Evolutionary conservation across 495 filamentous ascomycete genomes (phyloP), one percentile per base, ranked within the genome.

Genomic region (Astrothelium macrocarpum): DNA sequence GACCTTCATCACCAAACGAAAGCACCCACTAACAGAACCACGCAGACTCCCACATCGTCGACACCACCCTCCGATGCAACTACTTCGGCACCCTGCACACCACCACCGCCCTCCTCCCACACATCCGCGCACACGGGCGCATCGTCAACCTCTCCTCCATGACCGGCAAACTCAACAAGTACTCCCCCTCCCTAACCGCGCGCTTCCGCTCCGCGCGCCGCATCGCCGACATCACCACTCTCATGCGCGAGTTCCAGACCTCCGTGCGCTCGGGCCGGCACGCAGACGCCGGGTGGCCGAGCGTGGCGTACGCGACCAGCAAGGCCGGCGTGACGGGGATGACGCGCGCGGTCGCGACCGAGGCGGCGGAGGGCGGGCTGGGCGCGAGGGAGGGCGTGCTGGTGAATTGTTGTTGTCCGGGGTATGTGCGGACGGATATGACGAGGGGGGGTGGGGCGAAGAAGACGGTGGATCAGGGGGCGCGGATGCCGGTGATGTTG

Each of bases 381-480:
- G 25, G 49, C 7, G 65, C 61, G 65, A 68, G 66, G 59, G 71
- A 69, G 3, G 70, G 67, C 9, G 67, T 78, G 14, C 65, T 81
- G 65, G 68, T 82, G n/a, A 82, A 83, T 66, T 70, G 71, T 20
- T 82, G 79, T 66, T 82, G 80, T 74, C 81, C 80, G 0, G 80
- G 80, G 9, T 81, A 71, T 65, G 62, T 63, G 43, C 70, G 71
- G 42, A 82, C 80, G 53, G 80, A 82, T 68, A 81, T 83, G 80
- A 80, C 79, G 29, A 77, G 70, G 64, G 77, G 78, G 0, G 66
- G 66, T 11, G 78, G 78, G 11, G 28, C 59, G 12, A 79, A 76
- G 12, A 79, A 76, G 73, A 79, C 71, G 32, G 70, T 72, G 42
- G 80, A 83, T 69, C 49, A 82, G 65, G 80, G 80, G 34, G 78